Evolutionary conservation across 2,329 filamentous ascomycete genomes (phyloP).

Genomic region (Stromatinia cepivora): DNA sequence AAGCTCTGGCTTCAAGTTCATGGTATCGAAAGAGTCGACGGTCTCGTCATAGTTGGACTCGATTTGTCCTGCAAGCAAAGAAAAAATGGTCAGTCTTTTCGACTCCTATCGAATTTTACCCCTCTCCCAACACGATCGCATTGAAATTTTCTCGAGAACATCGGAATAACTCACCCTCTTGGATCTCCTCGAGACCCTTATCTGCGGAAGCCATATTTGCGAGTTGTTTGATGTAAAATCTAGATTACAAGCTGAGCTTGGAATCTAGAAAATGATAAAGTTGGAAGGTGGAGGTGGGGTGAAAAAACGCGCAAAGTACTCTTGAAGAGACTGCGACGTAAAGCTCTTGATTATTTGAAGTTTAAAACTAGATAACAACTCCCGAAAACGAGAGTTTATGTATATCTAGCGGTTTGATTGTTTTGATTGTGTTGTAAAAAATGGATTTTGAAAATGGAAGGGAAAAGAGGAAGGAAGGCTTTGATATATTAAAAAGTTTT

Average conservation of each 20-base stretch:
- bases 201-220: slow-evolving; percentile 90
- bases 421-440: slow-evolving; percentile 23
- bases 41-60: slow-evolving; percentile 99
- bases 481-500: slow-evolving; percentile 18
- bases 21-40: slow-evolving; percentile 97
- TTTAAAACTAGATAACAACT: slow-evolving; percentile 52
- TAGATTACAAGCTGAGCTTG: slow-evolving; percentile 78
- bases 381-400: slow-evolving; percentile 45
- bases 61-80: slow-evolving; percentile 74
- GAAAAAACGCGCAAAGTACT: slow-evolving; percentile 39
- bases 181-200: slow-evolving; percentile 97
- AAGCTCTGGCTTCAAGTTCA: slow-evolving; percentile 95
- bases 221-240: slow-evolving; percentile 55
- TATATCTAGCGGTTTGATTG: slow-evolving; percentile 38
- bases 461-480: slow-evolving; percentile 5
- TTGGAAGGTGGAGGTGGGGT: slow-evolving; percentile 33
- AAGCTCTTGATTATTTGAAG: slow-evolving; percentile 28
- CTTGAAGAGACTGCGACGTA: slow-evolving; percentile 39
- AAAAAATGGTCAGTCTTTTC: slow-evolving; percentile 21
- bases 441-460: slow-evolving; percentile 6
- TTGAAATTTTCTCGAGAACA: background rate
- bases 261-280: slow-evolving; percentile 58
- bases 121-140: background rate
- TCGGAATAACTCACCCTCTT: slow-evolving; percentile 69
- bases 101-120: background rate